Evolutionary conservation across 2,329 filamentous ascomycete genomes (phyloP).

Genomic region (Xylariales sp.): DNA sequence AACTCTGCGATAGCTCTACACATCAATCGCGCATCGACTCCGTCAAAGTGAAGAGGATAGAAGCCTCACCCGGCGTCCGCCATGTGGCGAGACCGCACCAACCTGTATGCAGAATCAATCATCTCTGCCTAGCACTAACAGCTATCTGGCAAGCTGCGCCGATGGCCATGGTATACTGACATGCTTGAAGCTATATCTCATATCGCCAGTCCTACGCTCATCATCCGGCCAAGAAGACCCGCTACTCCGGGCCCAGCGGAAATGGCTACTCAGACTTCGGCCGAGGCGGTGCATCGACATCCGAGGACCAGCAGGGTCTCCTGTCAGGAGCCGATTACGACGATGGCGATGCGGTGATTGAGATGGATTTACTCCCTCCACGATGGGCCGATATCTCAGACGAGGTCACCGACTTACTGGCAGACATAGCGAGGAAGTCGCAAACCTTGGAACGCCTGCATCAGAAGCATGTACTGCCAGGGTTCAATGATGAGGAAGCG

Average conservation of each 20-base stretch:
- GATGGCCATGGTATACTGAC: no score
- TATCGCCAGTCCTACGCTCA: constrained; percentile 98
- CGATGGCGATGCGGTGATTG: constrained; percentile 91
- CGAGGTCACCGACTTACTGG: constrained; percentile 79
- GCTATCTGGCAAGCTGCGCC: no score
- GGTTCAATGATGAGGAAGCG: constrained; percentile 91
- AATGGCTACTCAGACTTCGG: constrained; percentile 59
- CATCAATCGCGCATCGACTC: constrained; percentile 7
- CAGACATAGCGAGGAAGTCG: constrained; percentile 76
- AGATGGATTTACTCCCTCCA: constrained; percentile 95
- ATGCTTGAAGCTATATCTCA: constrained; percentile 92
- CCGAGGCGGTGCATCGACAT: constrained; percentile 41
- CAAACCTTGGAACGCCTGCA: constrained; percentile 86
- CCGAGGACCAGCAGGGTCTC: constrained; percentile 66
- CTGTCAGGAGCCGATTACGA: constrained; percentile 77
- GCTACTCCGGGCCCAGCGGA: constrained; percentile 51
- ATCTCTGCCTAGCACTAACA: not conserved
- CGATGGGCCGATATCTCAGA: constrained; percentile 95
- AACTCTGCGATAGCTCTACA: not conserved
- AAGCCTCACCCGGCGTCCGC: constrained; percentile 46
- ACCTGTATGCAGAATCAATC: no score
- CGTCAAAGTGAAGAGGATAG: constrained; percentile 21
- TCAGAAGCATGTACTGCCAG: constrained; percentile 93
- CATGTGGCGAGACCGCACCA: constrained; percentile 99
- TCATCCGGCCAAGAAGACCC: constrained; percentile 81